Evolutionary conservation across 768 basidiomycete species (phyloP), one percentile per base, ranked within the genome.

Genomic region (Tephrocybe rancida): DNA sequence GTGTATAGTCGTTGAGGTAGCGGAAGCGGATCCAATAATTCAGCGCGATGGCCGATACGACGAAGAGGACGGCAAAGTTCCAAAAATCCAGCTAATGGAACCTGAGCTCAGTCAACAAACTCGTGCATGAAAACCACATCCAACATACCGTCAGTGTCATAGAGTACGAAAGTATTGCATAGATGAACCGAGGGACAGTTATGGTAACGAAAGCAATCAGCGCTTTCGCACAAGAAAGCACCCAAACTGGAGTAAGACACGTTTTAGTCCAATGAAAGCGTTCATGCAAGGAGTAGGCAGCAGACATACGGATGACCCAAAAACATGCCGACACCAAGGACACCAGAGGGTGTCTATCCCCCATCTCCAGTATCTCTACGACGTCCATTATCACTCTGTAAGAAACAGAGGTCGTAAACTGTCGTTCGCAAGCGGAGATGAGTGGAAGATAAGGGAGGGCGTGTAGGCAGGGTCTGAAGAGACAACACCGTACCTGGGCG

Each of bases 21-120:
- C 83, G 86, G 67, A 85, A 89, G 50, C 93, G 86, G 54, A 96
- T 87, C 80, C 90, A 88, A 63, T 95, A 90, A 68, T 91, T 90
- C 18, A 92, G 65, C 6, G 79, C 86, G 43, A 89, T 76, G 2
- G 81, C 77, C 3, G 85, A 85, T 16, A 86, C 74, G 13, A 77
- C 71, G 59, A 94, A 91, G 9, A 96, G 78, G 56, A 88, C 76
- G 5, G 88, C 87, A 59, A 98, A 88, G 38, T 89, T 90, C 81
- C 92, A 94, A 70, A 97, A 97, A 61, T 92, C 92, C 42, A 98
- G 82, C 85, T 95, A 67, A 39, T 38, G 22, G 14, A 22, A 25
- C 16, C 18, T 52, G 21, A 25, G 29, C n/a, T 29, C 29, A 14
- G n/a, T 44, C n/a, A 29, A 44, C n/a, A 22, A 45, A 43, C n/a